Evolutionary conservation across 352 stramenopile genomes (phyloP), one percentile per base, ranked within the genome.

Genomic region (Phytophthora parvispora): DNA sequence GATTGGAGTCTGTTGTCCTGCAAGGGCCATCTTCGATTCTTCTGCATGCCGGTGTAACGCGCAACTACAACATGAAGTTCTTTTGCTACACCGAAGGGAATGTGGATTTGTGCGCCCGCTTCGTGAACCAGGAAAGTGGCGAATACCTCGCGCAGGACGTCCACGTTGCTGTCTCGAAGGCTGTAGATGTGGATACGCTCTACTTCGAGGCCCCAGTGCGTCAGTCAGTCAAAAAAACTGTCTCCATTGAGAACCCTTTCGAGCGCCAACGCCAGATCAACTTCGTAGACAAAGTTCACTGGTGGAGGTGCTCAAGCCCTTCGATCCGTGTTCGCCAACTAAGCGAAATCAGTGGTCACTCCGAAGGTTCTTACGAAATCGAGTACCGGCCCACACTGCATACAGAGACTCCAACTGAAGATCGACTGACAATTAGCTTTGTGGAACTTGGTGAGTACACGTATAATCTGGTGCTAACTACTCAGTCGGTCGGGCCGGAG

Each of bases 211-310:
- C 91, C 1, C 87, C 87, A 6, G 91, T 98, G 43, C 87, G 94
- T 1, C 93, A 97, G 45, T 80, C 83, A 1, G 69, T 95, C 18
- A 87, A 88, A 64, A 92, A 93, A 51, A 67, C 86, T 6, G 80
- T 98, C 50, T 82, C 84, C n/a, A 97, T 98, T 45, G 93, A 97
- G 36, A 98, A 98, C 51, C 94, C 94, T 24, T 92, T 98, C 24
- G 68, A 76, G 9, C 55, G 38, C 0, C 74, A 86, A 13, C 74
- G 59, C 22, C 40, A 60, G 2, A 80, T 97, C 18, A 73, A 77
- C 2, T 96, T 95, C 49, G 72, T 69, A 3, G 81, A 96, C 61
- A 76, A 72, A 52, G 59, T 77, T 16, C 73, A 77, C 6, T 97
- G 87, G 90, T 98, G 93, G 94, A 84, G 81, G 48, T 93, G 86